Base-by-base conservation (phyloP, 805 yeast species). In the Wickerhamomyces bovis region DNA sequence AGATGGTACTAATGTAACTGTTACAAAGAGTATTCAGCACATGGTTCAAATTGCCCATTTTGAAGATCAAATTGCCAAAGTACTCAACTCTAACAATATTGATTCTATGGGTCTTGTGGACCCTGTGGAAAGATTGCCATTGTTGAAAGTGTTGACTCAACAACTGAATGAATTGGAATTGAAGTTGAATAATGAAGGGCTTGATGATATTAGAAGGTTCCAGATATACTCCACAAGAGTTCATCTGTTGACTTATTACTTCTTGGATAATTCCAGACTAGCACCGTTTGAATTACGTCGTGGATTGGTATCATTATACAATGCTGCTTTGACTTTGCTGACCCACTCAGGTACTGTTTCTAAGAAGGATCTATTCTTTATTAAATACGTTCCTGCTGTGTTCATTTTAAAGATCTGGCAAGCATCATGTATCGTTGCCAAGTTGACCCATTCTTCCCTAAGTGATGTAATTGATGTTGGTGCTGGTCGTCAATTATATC, bases 341-440 rank as follows among this genome's bases (percentile, higher is more conserved):
- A 73, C 73, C 31, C 95, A 87, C 63, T 80, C 86, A 21, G 75
- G 78, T 44, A 60, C 72, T 18, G 79, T 89, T 51, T 82, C 83
- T 50, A 68, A 72, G 20, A 69, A 75, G 25, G 80, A 84, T 57
- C 75, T 76, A 39, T 71, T 70, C 30, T 84, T 88, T 57, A 77
- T 90, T 59, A 78, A 75, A 55, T 88, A 85, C 58, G 72, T 92
- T 41, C 98, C 99, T 0, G 85, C 85, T 43, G 89, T 87, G 2
- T 83, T 86, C 60, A 78, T 89, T 2, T 71, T 89, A 51, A 81
- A 84, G 42, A 77, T 90, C 25, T 89, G 98, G 96, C 98, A 94
- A 65, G 85, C 96, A 1, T 81, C 96, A 2, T 85, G 89, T 56
- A 80, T 92, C 35, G 80, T 94, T 28, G 86, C 85, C 44, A 82